phyloP scores from a whole-genome alignment of 352 stramenopile genomes.

The Pythium sp. region DNA sequence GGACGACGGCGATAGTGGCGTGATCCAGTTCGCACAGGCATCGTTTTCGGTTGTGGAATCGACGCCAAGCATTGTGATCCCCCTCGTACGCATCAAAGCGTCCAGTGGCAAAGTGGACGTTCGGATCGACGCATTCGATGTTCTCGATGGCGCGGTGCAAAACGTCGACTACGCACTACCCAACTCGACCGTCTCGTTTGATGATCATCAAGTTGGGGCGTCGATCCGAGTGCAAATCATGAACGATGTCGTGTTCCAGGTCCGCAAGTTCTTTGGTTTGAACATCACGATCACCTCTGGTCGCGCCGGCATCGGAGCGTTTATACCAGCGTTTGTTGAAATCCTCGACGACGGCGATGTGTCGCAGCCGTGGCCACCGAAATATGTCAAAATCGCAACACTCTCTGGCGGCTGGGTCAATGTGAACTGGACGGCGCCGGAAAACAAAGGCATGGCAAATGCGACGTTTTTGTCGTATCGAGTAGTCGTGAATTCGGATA shows the following conservation, averaged over 20 bases:
- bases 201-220: conserved; percentile 21
- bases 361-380: conserved; percentile 31
- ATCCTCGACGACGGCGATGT: conserved; percentile 55
- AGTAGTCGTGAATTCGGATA: conserved; percentile 21
- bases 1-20: conserved; percentile 50
- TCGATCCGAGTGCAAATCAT: conserved; percentile 28
- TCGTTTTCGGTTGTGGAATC: conserved; percentile 34
- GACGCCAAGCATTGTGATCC: not conserved
- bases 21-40: conserved; percentile 30
- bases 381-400: conserved; percentile 10
- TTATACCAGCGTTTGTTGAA: conserved; percentile 21
- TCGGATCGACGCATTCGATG: conserved; percentile 20
- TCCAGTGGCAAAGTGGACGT: conserved; percentile 30
- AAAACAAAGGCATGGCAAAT: conserved; percentile 31
- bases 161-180: conserved; percentile 33
- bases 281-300: conserved; percentile 24
- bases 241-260: conserved; percentile 46
- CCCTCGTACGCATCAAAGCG: conserved; percentile 22
- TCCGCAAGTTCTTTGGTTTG: conserved; percentile 36
- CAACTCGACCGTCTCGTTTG: conserved; percentile 18
- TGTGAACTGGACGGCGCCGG: conserved; percentile 30
- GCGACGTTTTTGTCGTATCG: conserved; percentile 30
- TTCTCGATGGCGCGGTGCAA: conserved; percentile 13
- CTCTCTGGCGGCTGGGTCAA: conserved; percentile 32
- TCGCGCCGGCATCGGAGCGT: conserved; percentile 22